Percentiles rank a stretch among this genome's conserved stretches.
These are phyloP conservation scores for Lactarius indigo DNA, from an alignment of 768 basidiomycete species.

Conservation along the genomic window DNA sequence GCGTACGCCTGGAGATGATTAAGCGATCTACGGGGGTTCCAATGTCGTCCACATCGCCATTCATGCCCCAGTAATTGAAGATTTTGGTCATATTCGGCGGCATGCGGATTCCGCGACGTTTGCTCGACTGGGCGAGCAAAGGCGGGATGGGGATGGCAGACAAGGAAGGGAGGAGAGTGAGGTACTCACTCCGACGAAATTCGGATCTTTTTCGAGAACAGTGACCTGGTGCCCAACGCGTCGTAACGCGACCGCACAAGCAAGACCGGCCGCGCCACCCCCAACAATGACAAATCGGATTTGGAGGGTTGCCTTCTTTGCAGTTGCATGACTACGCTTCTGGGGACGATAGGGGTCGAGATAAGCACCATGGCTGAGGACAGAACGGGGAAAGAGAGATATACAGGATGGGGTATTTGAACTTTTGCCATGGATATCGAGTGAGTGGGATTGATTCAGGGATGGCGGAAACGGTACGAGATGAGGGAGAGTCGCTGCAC, in stretches of 20 bases:
- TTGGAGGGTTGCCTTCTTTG: constrained; percentile 23
- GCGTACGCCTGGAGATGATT: constrained; percentile 30
- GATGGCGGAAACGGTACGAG: background rate
- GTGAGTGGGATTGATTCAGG: background rate
- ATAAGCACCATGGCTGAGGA: background rate
- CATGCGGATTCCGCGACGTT: constrained; percentile 31
- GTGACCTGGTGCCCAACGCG: constrained; percentile 37
- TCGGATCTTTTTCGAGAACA: constrained; percentile 32
- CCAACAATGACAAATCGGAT: constrained; percentile 36
- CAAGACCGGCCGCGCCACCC: constrained; percentile 36
- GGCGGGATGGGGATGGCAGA: background rate
- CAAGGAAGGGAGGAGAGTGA: background rate
- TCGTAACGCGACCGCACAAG: constrained; percentile 34
- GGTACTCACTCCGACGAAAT: constrained; percentile 31
- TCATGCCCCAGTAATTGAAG: constrained; percentile 37
- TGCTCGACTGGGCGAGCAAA: constrained; percentile 10
- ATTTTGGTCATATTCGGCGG: constrained; percentile 39
- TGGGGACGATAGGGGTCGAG: background rate
- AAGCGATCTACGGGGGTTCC: constrained; percentile 27
- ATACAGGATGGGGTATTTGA: constrained; percentile 15
- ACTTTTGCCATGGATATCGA: constrained; percentile 4
- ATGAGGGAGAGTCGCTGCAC: background rate
- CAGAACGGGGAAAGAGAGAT: background rate
- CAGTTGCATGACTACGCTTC: constrained; percentile 15
- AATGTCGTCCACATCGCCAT: constrained; percentile 28